Percentiles rank a stretch among this genome's conserved stretches.
Evolutionary conservation across 208 protist species (phyloP).

Genomic region (Wallacemonas collosoma): DNA sequence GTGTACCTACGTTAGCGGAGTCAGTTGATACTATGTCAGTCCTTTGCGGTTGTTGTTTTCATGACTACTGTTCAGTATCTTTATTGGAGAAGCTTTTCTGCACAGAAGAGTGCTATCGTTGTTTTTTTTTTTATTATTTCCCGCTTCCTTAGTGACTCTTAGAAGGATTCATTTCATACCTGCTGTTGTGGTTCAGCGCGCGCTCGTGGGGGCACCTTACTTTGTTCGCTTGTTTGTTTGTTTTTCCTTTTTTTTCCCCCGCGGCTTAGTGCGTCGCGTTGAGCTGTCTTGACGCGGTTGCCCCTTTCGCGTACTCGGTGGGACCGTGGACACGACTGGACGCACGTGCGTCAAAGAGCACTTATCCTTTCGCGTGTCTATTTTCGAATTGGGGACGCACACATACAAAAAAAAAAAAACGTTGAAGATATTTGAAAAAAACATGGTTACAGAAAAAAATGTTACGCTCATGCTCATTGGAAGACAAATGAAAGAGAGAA

Average conservation of each 20-base stretch:
- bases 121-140: not conserved
- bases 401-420: conserved; percentile 4
- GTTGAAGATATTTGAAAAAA: not conserved
- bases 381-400: not conserved
- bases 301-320: too few species aligned
- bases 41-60: too few species aligned
- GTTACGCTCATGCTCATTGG: conserved; percentile 15
- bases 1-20: too few species aligned
- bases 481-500: conserved; percentile 18
- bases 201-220: not conserved
- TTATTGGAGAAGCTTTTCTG: too few species aligned
- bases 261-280: too few species aligned
- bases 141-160: not conserved
- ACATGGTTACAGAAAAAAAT: conserved; percentile 1
- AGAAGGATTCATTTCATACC: not conserved
- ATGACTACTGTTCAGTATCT: too few species aligned
- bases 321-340: too few species aligned
- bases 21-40: too few species aligned
- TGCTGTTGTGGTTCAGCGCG: not conserved
- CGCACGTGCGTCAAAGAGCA: too few species aligned
- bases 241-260: not conserved
- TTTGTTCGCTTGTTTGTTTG: not conserved
- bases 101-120: not conserved
- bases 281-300: too few species aligned
- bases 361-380: too few species aligned